Conservation (phyloP, 768 basidiomycete genomes). For the Amanita fuliginea region DNA sequence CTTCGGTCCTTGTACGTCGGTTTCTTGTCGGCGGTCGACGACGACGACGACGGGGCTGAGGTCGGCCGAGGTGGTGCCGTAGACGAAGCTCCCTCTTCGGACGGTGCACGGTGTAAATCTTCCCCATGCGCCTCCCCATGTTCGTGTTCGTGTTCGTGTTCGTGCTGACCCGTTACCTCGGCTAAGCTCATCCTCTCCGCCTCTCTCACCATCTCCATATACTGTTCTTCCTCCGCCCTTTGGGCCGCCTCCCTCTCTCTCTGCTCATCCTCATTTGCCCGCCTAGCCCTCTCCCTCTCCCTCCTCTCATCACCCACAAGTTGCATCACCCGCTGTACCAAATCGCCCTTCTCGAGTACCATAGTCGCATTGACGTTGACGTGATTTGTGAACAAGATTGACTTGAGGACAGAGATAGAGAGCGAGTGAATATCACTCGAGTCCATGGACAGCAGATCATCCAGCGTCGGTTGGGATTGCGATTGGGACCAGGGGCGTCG, state of each 20-base stretch:
- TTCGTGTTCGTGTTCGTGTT: background rate
- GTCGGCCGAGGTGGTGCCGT: background rate
- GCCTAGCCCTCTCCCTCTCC: slow-evolving; percentile 38
- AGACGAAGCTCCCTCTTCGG: background rate
- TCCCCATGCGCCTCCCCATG: too few relatives aligned
- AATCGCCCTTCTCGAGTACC: slow-evolving; percentile 78
- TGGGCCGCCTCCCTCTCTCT: too few relatives aligned
- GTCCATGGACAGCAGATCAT: slow-evolving; percentile 55
- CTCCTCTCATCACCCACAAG: slow-evolving; percentile 55
- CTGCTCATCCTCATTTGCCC: slow-evolving; percentile 34
- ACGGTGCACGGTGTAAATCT: background rate
- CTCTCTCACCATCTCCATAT: slow-evolving; percentile 25
- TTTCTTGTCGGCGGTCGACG: background rate
- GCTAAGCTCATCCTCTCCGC: slow-evolving; percentile 14
- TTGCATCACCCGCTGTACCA: slow-evolving; percentile 59
- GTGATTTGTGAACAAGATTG: slow-evolving; percentile 71
- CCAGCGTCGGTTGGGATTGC: slow-evolving; percentile 38
- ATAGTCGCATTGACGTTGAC: slow-evolving; percentile 50
- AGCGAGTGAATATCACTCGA: slow-evolving; percentile 45
- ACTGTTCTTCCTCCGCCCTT: slow-evolving; percentile 23
- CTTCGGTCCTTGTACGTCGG: slow-evolving; percentile 42
- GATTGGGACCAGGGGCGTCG: background rate
- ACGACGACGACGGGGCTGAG: background rate
- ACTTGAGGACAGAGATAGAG: slow-evolving; percentile 65
- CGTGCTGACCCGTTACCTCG: background rate